These are phyloP conservation scores for Nakazawaea ambrosiae DNA, from an alignment of 805 yeast species.

Conservation along the genomic window DNA sequence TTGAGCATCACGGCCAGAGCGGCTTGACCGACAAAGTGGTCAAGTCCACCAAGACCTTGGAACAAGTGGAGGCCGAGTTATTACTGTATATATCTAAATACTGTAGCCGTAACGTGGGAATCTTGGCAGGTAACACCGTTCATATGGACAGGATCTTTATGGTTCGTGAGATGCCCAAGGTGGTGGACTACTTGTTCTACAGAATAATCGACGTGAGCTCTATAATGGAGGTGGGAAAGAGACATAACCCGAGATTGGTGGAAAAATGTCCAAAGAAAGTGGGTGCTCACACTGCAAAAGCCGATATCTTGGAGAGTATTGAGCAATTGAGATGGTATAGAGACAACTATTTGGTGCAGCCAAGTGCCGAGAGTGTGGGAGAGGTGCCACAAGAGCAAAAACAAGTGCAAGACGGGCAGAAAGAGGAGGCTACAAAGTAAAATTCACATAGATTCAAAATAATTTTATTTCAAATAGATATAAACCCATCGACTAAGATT, in stretches of 20 bases:
- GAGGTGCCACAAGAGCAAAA: not conserved
- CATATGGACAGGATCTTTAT: constrained; percentile 88
- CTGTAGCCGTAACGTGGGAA: constrained; percentile 50
- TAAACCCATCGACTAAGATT: too few relatives aligned
- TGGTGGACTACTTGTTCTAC: constrained; percentile 55
- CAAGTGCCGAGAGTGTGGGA: too few relatives aligned
- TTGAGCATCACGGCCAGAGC: constrained; percentile 63
- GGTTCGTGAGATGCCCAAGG: constrained; percentile 75
- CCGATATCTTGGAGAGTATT: constrained; percentile 87
- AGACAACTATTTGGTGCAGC: constrained; percentile 47
- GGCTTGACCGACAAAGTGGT: constrained; percentile 76
- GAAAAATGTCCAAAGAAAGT: constrained; percentile 53
- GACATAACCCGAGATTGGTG: constrained; percentile 68
- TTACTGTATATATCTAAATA: constrained; percentile 50
- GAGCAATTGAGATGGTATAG: constrained; percentile 73
- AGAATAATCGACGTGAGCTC: constrained; percentile 88
- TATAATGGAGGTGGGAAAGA: constrained; percentile 67
- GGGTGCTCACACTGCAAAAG: constrained; percentile 76
- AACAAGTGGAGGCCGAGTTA: constrained; percentile 60
- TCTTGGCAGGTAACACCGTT: constrained; percentile 86
- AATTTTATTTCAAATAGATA: too few relatives aligned
- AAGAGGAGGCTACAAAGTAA: too few relatives aligned
- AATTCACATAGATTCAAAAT: too few relatives aligned
- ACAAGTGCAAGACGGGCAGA: not conserved
- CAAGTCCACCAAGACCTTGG: constrained; percentile 44